A percentile compares a stretch with the other conserved stretches of the same genome.
Evolutionary conservation across 2,329 filamentous ascomycete species (phyloP).

Genomic region (Hortaea werneckii): DNA sequence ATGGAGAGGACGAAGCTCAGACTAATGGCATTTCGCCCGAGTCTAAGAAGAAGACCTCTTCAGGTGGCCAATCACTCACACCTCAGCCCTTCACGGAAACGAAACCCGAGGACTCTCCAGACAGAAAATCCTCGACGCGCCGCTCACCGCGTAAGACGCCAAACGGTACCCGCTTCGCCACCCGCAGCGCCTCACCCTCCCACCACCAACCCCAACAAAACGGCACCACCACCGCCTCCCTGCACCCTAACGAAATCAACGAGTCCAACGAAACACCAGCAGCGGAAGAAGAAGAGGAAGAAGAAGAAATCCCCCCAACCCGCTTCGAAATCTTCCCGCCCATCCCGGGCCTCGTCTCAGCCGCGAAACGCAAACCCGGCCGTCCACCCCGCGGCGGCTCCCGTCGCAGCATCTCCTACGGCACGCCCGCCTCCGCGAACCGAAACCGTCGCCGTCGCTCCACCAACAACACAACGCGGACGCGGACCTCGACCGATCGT

Average conservation of each 20-base stretch:
- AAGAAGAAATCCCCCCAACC: conserved; percentile 51
- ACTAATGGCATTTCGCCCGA: conserved; percentile 13
- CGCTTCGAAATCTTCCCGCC: conserved; percentile 74
- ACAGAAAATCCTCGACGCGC: conserved; percentile 19
- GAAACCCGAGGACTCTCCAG: conserved; percentile 14
- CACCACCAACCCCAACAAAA: background rate
- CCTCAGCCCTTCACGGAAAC: conserved; percentile 18
- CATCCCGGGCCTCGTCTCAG: conserved; percentile 40
- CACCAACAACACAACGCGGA: conserved; percentile 1
- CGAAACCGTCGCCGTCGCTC: conserved; percentile 7
- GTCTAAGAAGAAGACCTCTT: conserved; percentile 17
- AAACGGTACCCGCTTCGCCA: conserved; percentile 13
- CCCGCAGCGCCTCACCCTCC: conserved; percentile 10
- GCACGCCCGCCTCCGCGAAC: conserved; percentile 11
- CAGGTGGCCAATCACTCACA: conserved; percentile 14
- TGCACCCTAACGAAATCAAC: background rate
- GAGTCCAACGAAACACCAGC: background rate
- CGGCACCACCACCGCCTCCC: background rate
- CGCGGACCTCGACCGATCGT: conserved; percentile 4
- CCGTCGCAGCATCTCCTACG: conserved; percentile 16
- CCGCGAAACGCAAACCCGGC: conserved; percentile 23
- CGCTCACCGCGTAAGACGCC: conserved; percentile 24
- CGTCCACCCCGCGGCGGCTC: conserved; percentile 18
- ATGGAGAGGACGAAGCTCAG: conserved; percentile 7
- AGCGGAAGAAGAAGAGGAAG: background rate